phyloP scores from a whole-genome alignment of 2,329 filamentous ascomycete species.

The Metarhizium rileyi region DNA sequence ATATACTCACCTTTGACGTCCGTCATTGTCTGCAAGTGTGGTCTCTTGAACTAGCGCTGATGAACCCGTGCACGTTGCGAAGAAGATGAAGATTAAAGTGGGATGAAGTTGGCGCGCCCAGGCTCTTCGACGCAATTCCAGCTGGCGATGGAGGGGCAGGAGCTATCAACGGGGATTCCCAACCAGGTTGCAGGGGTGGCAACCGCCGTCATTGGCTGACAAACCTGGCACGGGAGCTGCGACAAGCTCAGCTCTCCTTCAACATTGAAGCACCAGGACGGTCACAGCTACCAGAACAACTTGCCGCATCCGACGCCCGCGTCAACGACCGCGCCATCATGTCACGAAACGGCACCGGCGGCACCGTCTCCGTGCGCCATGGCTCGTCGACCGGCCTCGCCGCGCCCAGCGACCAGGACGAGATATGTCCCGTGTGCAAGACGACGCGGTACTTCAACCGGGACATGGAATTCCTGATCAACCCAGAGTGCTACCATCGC shows the following conservation, averaged over 20 bases:
- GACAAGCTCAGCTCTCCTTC: neutral
- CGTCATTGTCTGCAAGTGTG: conserved; percentile 4
- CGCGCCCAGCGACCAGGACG: conserved; percentile 31
- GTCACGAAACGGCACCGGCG: conserved; percentile 17
- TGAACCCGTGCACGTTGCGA: neutral
- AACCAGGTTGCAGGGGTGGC: neutral
- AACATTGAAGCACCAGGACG: neutral
- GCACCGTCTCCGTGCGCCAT: conserved; percentile 21
- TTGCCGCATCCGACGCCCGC: neutral
- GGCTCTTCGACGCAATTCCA: too few relatives aligned
- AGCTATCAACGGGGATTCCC: neutral
- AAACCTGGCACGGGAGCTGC: neutral
- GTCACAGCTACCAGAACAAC: neutral
- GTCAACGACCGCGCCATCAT: conserved; percentile 10
- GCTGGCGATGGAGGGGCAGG: neutral
- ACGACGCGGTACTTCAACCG: conserved; percentile 91
- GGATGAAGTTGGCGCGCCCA: neutral
- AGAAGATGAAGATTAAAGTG: neutral
- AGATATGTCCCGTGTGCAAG: conserved; percentile 96
- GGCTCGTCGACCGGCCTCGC: conserved; percentile 8
- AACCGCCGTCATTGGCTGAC: neutral
- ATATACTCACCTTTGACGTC: conserved; percentile 4
- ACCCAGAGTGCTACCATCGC: conserved; percentile 97
- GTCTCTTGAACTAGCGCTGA: neutral
- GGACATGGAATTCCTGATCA: conserved; percentile 90